These are phyloP conservation scores for Yamadazyma endophytica DNA, from an alignment of 805 yeast genomes.

Conservation along the genomic window DNA sequence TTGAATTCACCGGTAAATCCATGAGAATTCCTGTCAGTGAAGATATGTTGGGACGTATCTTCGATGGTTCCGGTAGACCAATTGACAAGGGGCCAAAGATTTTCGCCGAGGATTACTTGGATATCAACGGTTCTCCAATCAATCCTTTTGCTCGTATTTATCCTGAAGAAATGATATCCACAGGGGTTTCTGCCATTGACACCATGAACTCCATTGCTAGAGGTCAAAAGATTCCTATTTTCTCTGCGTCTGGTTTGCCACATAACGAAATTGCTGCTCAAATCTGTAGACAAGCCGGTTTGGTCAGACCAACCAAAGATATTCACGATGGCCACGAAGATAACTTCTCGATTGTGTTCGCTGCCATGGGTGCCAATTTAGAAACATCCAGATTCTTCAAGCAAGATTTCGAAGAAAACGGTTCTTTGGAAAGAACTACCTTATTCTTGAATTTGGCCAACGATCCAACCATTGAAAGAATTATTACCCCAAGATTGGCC, in stretches of 20 bases:
- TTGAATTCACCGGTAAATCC: slow-evolving; percentile 94
- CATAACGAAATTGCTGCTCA: slow-evolving; percentile 99
- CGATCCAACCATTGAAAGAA: slow-evolving; percentile 99
- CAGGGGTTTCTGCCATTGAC: slow-evolving; percentile 98
- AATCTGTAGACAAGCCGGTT: slow-evolving; percentile 98
- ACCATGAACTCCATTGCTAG: slow-evolving; percentile 99
- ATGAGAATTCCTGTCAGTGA: slow-evolving; percentile 93
- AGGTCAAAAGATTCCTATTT: slow-evolving; percentile 99
- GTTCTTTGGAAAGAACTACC: slow-evolving; percentile 96
- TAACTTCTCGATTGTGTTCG: slow-evolving; percentile 97
- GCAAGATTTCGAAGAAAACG: slow-evolving; percentile 99
- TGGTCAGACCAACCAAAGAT: slow-evolving; percentile 98
- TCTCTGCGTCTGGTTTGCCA: slow-evolving; percentile 98
- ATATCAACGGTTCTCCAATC: slow-evolving; percentile 98
- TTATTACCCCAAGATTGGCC: slow-evolving; percentile 98
- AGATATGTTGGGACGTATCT: slow-evolving; percentile 95
- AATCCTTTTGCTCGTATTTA: slow-evolving; percentile 97
- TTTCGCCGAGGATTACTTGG: slow-evolving; percentile 96
- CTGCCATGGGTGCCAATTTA: slow-evolving; percentile 99
- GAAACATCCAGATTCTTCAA: slow-evolving; percentile 98
- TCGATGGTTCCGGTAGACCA: slow-evolving; percentile 98
- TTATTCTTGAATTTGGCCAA: slow-evolving; percentile 96
- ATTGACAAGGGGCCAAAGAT: slow-evolving; percentile 98
- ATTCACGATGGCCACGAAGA: slow-evolving; percentile 99
- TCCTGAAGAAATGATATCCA: slow-evolving; percentile 99